A percentile compares a stretch with the other conserved stretches of the same genome.
Conservation (phyloP, 352 stramenopile species). For the Peronosclerospora sorghi region DNA sequence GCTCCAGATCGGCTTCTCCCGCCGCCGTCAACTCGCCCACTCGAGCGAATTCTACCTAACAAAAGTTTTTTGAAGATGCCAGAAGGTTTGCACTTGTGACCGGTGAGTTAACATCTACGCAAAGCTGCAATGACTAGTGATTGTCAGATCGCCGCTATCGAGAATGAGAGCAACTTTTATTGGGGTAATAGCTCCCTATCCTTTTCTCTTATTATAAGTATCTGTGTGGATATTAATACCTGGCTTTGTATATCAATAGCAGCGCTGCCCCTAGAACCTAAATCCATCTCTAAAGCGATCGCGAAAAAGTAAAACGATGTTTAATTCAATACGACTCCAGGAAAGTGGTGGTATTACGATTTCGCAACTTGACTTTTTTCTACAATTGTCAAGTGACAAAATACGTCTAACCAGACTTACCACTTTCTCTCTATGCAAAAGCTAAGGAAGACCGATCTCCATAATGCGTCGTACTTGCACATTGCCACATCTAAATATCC, state of each 20-base stretch:
- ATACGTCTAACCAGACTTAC: conserved; percentile 9
- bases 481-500: conserved; percentile 76
- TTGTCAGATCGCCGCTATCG: background rate
- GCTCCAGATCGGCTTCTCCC: conserved; percentile 53
- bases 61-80: conserved; percentile 9
- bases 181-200: conserved; percentile 17
- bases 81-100: conserved; percentile 2
- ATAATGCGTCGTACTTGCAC: conserved; percentile 50
- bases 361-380: background rate
- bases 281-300: too few species aligned
- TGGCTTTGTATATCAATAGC: too few species aligned
- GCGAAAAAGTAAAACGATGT: too few species aligned
- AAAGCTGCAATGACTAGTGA: conserved; percentile 6
- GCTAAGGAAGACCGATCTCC: conserved; percentile 75
- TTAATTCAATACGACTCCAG: too few species aligned
- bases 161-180: conserved; percentile 13
- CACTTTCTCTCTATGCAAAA: conserved; percentile 22
- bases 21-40: conserved; percentile 37
- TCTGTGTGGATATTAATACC: too few species aligned
- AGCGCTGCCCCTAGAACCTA: too few species aligned
- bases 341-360: conserved; percentile 20
- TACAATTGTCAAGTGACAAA: too few species aligned
- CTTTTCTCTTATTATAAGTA: conserved; percentile 7
- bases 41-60: conserved; percentile 70
- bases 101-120: conserved; percentile 1